Evolutionary conservation across 1,284 basidiomycete species (phyloP), one percentile per base, ranked within the genome.

Genomic region (Termitomyces sp.): DNA sequence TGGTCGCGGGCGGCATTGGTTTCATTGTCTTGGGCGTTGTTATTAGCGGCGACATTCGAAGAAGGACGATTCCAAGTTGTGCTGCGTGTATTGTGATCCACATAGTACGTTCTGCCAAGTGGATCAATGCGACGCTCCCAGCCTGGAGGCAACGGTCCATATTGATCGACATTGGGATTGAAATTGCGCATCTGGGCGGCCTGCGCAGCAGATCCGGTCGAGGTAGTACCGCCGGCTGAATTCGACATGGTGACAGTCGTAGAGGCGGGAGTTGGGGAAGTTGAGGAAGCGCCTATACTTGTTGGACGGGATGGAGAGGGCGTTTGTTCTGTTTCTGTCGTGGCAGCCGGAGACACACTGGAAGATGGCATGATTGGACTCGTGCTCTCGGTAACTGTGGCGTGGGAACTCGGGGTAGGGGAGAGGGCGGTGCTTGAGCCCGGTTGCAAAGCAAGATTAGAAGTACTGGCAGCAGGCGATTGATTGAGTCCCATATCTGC

Each of bases 101-200:
- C 91, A 64, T 92, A 97, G 70, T 97, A 97, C 19, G 91, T 94
- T 56, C 94, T 76, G 5, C 88, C 94, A 30, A 95, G 81, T 56
- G 94, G 92, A 71, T 97, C 94, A 53, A 93, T 90, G 55, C 94
- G 88, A 56, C 94, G 82, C 72, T 97, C 94, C 94, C 94, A 97
- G 3, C 93, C 92, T 33, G 76, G 68, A 2, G 94, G 94, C 21
- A 97, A 74, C 30, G 87, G 79, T 6, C 92, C 92, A 58, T 83
- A 86, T 62, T 92, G 90, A 71, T 94, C 92, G 46, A 90, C 86
- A 61, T 86, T 87, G 17, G 92, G 88, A 66, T 91, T 91, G 71
- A 93, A 93, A 67, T 92, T 92, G 61, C 86, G 82, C 64, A 77
- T 70, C 63, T 80, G 73, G 9, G 78, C 72, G 57, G 72, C 76